Conservation (phyloP, 805 yeast genomes). For the Candida germanica region DNA sequence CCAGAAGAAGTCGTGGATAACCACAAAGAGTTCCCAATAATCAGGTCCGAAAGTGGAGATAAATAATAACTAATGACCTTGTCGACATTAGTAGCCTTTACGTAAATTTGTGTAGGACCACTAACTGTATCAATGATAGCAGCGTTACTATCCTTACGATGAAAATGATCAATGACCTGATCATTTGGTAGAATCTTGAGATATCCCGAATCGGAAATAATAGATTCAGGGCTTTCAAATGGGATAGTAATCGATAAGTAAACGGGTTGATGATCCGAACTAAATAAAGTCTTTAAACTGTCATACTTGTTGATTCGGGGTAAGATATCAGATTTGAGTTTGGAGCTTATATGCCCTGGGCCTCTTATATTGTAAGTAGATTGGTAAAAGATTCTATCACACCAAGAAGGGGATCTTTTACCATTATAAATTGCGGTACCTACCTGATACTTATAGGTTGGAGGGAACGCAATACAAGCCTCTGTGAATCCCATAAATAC, state of each 20-base stretch:
- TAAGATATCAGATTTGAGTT: constrained; percentile 1
- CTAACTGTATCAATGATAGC: constrained; percentile 21
- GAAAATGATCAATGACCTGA: constrained; percentile 14
- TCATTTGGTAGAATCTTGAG: constrained; percentile 26
- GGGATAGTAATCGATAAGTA: constrained; percentile 50
- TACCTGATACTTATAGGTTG: constrained; percentile 69
- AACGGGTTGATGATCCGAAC: constrained; percentile 85
- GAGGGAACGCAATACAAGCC: constrained; percentile 61
- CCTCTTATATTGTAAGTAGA: constrained; percentile 29
- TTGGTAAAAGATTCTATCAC: constrained; percentile 74
- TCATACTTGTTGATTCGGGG: constrained; percentile 42
- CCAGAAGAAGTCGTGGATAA: constrained; percentile 31
- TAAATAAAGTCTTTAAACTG: constrained; percentile 44
- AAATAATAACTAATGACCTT: constrained; percentile 21
- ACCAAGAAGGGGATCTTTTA: constrained; percentile 81
- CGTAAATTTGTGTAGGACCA: constrained; percentile 41
- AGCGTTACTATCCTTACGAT: constrained; percentile 6
- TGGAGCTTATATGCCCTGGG: constrained; percentile 1
- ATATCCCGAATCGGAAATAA: constrained; percentile 27
- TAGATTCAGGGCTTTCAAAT: constrained; percentile 31
- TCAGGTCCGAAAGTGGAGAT: constrained; percentile 24
- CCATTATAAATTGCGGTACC: constrained; percentile 51
- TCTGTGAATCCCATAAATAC: constrained; percentile 67
- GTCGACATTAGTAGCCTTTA: constrained; percentile 34
- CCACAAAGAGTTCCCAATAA: constrained; percentile 37